Evolutionary conservation across 768 basidiomycete genomes (phyloP).

Genomic region (Pulveroboletus frians): DNA sequence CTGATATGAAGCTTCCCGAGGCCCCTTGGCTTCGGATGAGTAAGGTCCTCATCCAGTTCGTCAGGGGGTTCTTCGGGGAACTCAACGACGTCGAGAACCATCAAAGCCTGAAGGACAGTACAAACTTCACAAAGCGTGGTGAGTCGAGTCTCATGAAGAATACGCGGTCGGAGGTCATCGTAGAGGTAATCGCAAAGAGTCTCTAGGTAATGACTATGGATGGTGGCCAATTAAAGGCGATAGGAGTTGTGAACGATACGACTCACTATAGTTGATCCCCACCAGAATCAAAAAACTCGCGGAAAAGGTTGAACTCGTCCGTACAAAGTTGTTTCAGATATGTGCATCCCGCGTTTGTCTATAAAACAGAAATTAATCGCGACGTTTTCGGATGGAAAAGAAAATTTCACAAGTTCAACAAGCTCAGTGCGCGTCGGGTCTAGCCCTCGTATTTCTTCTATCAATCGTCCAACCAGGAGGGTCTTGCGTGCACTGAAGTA

Average conservation of each 20-base stretch:
- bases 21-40: constrained; percentile 34
- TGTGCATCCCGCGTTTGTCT: constrained; percentile 90
- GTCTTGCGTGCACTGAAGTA: constrained; percentile 73
- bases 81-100: constrained; percentile 78
- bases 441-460: constrained; percentile 77
- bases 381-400: not conserved
- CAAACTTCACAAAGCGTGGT: constrained; percentile 91
- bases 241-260: not conserved
- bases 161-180: constrained; percentile 92
- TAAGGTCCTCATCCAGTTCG: constrained; percentile 37
- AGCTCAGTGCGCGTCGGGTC: constrained; percentile 78
- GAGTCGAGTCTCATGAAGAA: constrained; percentile 87
- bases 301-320: constrained; percentile 84
- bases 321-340: constrained; percentile 89
- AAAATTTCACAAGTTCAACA: constrained; percentile 72
- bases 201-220: constrained; percentile 79
- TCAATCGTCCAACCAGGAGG: constrained; percentile 67
- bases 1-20: constrained; percentile 70
- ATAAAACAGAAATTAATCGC: not conserved
- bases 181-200: constrained; percentile 90
- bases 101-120: constrained; percentile 91
- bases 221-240: constrained; percentile 6
- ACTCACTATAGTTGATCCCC: constrained; percentile 69
- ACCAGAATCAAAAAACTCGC: constrained; percentile 82
- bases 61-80: constrained; percentile 28